Conservation (phyloP, 306 rosid species). For the Castanopsis chinensis region DNA sequence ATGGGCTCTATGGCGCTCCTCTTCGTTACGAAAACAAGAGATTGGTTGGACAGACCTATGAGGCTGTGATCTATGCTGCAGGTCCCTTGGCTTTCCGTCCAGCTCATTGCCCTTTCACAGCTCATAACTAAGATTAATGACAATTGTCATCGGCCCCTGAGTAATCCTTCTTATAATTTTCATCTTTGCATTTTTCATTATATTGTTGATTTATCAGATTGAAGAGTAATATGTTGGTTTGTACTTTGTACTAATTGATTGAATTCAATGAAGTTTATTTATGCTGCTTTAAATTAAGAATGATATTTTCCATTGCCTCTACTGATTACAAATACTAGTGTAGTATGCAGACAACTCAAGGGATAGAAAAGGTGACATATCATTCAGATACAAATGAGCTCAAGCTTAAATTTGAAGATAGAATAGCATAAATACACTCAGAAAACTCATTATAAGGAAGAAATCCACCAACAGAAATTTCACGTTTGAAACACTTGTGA, state of each 20-base stretch:
- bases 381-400: neutral
- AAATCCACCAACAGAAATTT: neutral
- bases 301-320: too few relatives aligned
- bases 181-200: neutral
- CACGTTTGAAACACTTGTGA: neutral
- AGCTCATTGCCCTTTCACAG: conserved; percentile 40
- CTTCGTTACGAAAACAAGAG: conserved; percentile 71
- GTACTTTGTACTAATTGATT: conserved; percentile 10
- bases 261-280: conserved; percentile 21
- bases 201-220: neutral
- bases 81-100: conserved; percentile 94
- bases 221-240: neutral
- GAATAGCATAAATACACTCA: neutral
- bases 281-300: neutral
- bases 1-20: conserved; percentile 64
- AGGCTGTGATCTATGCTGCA: conserved; percentile 71
- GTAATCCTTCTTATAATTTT: conserved; percentile 1
- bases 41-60: conserved; percentile 49
- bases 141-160: neutral
- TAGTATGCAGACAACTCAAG: neutral
- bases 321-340: too few relatives aligned
- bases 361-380: neutral
- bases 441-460: neutral
- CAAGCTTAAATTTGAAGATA: neutral
- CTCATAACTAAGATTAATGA: conserved; percentile 26